Conservation (phyloP, 2,329 filamentous ascomycete genomes). For the Neonectria coccinea region DNA sequence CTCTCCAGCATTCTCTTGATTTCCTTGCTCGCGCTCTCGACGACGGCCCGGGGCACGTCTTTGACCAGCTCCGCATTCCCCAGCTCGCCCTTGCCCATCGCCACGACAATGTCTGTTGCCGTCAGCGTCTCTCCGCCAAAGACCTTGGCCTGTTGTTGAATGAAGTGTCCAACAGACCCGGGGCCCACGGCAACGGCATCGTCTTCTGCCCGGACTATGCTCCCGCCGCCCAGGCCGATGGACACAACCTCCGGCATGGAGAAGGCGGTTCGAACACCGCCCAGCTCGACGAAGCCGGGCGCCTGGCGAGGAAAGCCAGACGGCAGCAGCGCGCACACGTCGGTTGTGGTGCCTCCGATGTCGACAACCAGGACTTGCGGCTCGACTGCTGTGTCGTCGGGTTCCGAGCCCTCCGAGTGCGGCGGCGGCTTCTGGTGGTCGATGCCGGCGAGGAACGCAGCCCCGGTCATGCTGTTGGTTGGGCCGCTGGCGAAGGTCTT, state of each 20-base stretch:
- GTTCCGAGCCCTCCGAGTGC: background rate
- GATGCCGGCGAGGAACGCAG: slow-evolving; percentile 64
- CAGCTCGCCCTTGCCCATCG: slow-evolving; percentile 47
- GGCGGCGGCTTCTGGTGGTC: slow-evolving; percentile 45
- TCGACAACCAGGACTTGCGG: slow-evolving; percentile 64
- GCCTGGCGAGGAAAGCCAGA: slow-evolving; percentile 71
- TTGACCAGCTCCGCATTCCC: slow-evolving; percentile 48
- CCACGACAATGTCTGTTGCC: slow-evolving; percentile 64
- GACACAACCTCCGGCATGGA: slow-evolving; percentile 67
- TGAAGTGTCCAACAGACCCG: slow-evolving; percentile 65
- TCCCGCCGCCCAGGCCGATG: slow-evolving; percentile 68
- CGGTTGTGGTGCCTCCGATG: slow-evolving; percentile 71
- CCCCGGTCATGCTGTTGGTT: slow-evolving; percentile 66
- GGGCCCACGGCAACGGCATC: slow-evolving; percentile 62
- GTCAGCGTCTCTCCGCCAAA: slow-evolving; percentile 68
- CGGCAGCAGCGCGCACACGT: slow-evolving; percentile 67
- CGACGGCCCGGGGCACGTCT: slow-evolving; percentile 36
- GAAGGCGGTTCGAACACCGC: slow-evolving; percentile 70
- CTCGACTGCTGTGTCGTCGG: slow-evolving; percentile 12
- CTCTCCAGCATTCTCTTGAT: slow-evolving; percentile 62
- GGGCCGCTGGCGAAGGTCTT: slow-evolving; percentile 66
- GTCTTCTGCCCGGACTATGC: slow-evolving; percentile 42
- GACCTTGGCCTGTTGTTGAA: slow-evolving; percentile 60
- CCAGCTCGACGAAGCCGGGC: slow-evolving; percentile 67
- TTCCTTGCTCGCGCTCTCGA: slow-evolving; percentile 45